A percentile compares a stretch with the other conserved stretches of the same genome.
These are phyloP conservation scores for Suhomyces prunicola DNA, from an alignment of 805 yeast genomes.

Conservation along the genomic window DNA sequence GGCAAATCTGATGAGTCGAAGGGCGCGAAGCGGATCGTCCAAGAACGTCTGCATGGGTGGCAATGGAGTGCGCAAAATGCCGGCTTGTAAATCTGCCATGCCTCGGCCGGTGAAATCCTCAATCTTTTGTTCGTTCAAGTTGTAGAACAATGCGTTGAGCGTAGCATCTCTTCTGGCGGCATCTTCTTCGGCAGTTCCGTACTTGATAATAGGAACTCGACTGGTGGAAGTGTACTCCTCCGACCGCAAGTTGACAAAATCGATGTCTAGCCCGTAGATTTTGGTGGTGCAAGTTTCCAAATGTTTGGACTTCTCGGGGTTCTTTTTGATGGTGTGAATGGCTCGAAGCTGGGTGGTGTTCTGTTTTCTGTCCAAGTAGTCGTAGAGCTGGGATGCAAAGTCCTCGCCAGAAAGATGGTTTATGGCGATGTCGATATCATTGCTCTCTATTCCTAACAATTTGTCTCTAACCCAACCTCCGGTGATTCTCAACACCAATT, in stretches of 20 bases:
- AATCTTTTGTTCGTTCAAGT: constrained; percentile 60
- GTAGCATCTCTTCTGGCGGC: constrained; percentile 95
- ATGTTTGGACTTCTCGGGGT: constrained; percentile 95
- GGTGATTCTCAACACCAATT: constrained; percentile 71
- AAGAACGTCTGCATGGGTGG: constrained; percentile 79
- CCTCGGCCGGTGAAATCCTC: constrained; percentile 88
- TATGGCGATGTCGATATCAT: constrained; percentile 91
- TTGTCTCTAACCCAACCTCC: constrained; percentile 99
- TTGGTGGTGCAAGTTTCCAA: constrained; percentile 94
- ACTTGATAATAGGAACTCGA: constrained; percentile 77
- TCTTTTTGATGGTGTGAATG: constrained; percentile 80
- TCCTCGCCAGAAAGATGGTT: constrained; percentile 81
- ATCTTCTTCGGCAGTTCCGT: constrained; percentile 90
- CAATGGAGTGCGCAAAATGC: constrained; percentile 83
- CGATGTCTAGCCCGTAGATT: constrained; percentile 79
- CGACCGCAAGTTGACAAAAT: constrained; percentile 86
- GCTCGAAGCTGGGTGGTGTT: constrained; percentile 31
- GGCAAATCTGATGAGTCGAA: constrained; percentile 84
- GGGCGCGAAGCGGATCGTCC: constrained; percentile 91
- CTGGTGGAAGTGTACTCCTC: constrained; percentile 83
- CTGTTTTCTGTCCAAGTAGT: constrained; percentile 37
- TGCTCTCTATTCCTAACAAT: constrained; percentile 70
- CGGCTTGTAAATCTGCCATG: constrained; percentile 61
- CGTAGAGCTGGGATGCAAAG: constrained; percentile 67
- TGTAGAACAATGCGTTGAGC: constrained; percentile 85